These are phyloP conservation scores for Microbotryum silenes-acaulis DNA, from an alignment of 1,284 basidiomycete genomes.

Conservation along the genomic window DNA sequence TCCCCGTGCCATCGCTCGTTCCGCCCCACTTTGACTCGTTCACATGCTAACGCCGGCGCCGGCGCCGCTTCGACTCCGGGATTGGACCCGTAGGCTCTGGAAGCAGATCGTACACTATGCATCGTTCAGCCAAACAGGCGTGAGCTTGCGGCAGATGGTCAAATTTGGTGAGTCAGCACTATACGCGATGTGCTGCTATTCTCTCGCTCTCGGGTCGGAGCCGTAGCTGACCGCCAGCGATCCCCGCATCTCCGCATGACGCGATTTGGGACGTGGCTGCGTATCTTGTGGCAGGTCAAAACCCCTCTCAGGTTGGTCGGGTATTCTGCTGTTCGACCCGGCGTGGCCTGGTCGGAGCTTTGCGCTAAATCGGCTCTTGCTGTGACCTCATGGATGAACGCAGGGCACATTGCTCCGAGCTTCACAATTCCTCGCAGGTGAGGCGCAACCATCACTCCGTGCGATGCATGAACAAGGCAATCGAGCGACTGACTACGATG, in stretches of 20 bases:
- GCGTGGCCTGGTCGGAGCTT: no score
- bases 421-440: constrained; percentile 70
- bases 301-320: constrained; percentile 50
- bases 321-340: background rate
- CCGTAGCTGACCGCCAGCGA: background rate
- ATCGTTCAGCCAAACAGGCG: constrained; percentile 62
- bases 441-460: constrained; percentile 26
- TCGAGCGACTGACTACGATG: no score
- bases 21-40: no score
- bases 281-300: constrained; percentile 51
- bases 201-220: background rate
- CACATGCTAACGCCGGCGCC: no score
- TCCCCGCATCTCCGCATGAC: background rate
- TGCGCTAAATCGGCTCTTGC: no score
- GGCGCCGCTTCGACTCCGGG: background rate
- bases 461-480: no score
- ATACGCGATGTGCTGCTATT: background rate
- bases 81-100: constrained; percentile 52
- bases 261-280: background rate
- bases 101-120: constrained; percentile 91
- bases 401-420: constrained; percentile 81
- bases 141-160: constrained; percentile 88
- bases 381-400: background rate
- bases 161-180: constrained; percentile 47
- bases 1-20: no score